phyloP scores from a whole-genome alignment of 768 basidiomycete genomes.

The Pholiota molesta region DNA sequence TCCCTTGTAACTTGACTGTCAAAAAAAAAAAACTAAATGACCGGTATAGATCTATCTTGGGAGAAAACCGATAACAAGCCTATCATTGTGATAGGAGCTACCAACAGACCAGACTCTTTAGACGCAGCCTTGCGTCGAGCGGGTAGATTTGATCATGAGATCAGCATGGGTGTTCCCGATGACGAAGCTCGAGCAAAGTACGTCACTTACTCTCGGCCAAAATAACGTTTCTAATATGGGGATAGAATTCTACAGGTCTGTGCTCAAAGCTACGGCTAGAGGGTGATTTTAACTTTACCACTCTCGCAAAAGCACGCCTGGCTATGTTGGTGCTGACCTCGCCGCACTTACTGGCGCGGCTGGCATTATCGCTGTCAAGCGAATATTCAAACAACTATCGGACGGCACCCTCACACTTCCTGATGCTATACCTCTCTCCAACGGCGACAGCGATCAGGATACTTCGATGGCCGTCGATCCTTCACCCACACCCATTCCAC shows the following conservation, averaged over 20 bases:
- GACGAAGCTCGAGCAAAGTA: constrained; percentile 89
- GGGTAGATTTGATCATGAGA: constrained; percentile 96
- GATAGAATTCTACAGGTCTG: constrained; percentile 87
- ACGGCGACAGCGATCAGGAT: constrained; percentile 31
- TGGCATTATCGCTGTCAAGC: constrained; percentile 94
- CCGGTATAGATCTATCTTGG: constrained; percentile 82
- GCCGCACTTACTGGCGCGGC: constrained; percentile 90
- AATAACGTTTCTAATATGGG: background rate
- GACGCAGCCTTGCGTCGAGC: constrained; percentile 93
- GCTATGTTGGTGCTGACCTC: constrained; percentile 96
- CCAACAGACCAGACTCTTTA: constrained; percentile 93
- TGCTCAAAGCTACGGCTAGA: constrained; percentile 83
- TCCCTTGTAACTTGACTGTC: background rate
- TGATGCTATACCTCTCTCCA: constrained; percentile 28
- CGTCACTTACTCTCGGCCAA: constrained; percentile 27
- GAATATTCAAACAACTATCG: constrained; percentile 85
- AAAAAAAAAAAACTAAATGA: background rate
- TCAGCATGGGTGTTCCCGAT: constrained; percentile 96
- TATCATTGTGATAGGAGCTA: constrained; percentile 94
- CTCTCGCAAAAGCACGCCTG: constrained; percentile 91
- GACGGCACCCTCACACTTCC: constrained; percentile 65
- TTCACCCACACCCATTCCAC: constrained; percentile 17
- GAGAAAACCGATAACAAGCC: constrained; percentile 92
- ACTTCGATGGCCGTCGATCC: constrained; percentile 48
- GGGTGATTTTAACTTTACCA: constrained; percentile 85